Evolutionary conservation across 176 grass and related monocot genomes (phyloP).

Genomic region (Cocos nucifera): DNA sequence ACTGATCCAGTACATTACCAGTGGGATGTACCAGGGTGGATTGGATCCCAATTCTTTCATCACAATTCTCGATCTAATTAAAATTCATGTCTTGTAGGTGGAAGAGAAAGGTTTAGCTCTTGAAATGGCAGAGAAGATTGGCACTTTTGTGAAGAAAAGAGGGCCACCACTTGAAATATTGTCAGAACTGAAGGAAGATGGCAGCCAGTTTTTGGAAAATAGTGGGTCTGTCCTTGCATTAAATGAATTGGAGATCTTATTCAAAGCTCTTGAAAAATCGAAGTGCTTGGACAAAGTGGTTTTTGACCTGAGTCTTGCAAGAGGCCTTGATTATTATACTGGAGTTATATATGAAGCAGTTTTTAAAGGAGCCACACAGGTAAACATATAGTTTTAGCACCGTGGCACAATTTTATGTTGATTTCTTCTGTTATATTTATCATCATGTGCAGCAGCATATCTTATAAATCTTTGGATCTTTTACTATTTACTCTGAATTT

Average conservation of each 20-base stretch:
- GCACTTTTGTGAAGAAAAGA: conserved; percentile 67
- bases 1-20: no score
- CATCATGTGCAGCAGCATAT: no score
- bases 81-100: conserved; percentile 32
- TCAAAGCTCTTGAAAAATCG: conserved; percentile 76
- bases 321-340: conserved; percentile 98
- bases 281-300: conserved; percentile 58
- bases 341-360: conserved; percentile 98
- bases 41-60: no score
- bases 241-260: conserved; percentile 80
- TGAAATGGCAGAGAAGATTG: conserved; percentile 85
- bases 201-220: conserved; percentile 69
- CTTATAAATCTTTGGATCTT: no score
- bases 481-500: no score
- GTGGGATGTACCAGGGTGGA: no score
- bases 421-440: no score
- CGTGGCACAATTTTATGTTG: no score
- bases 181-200: conserved; percentile 56
- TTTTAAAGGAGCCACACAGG: conserved; percentile 87
- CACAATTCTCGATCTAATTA: no score
- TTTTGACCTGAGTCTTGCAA: conserved; percentile 96
- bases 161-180: conserved; percentile 67
- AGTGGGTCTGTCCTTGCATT: conserved; percentile 59
- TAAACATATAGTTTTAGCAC: conserved; percentile 15
- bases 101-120: conserved; percentile 82